Percentiles rank a stretch among this genome's conserved stretches.
Conservation (phyloP, 2,329 filamentous ascomycete species). For the Cladobotryum mycophilum region DNA sequence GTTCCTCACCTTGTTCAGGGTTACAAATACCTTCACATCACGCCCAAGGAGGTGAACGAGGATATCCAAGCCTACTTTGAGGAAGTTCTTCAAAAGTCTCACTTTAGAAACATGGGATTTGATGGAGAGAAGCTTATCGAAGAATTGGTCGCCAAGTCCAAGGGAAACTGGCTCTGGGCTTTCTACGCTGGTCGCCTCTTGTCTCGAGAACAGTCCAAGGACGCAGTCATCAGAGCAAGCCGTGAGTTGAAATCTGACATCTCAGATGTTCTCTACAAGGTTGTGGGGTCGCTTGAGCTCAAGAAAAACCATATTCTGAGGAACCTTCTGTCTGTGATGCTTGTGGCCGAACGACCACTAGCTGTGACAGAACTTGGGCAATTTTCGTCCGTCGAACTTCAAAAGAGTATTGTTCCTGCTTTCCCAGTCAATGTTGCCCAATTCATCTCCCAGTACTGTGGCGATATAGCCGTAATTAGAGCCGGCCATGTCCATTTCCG, state of each 20-base stretch:
- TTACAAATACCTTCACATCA: constrained; percentile 26
- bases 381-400: constrained; percentile 25
- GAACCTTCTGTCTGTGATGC: constrained; percentile 28
- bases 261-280: constrained; percentile 10
- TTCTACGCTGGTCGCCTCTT: constrained; percentile 27
- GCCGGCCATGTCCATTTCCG: constrained; percentile 31
- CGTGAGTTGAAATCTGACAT: constrained; percentile 10
- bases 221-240: constrained; percentile 9
- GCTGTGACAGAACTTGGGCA: constrained; percentile 26
- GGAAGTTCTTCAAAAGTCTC: constrained; percentile 14
- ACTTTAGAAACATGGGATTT: constrained; percentile 20
- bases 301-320: constrained; percentile 14
- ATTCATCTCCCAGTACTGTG: constrained; percentile 15
- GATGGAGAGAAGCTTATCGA: constrained; percentile 23
- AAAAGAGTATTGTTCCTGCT: constrained; percentile 4
- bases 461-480: constrained; percentile 26
- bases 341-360: constrained; percentile 27
- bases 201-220: constrained; percentile 17
- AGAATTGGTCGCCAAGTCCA: constrained; percentile 26
- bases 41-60: constrained; percentile 24
- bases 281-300: constrained; percentile 12
- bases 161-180: constrained; percentile 33
- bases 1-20: constrained; percentile 25
- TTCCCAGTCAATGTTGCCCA: constrained; percentile 12
- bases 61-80: constrained; percentile 26